Conservation (phyloP, 1,139 yeast species). For the Taphrina deformans region DNA sequence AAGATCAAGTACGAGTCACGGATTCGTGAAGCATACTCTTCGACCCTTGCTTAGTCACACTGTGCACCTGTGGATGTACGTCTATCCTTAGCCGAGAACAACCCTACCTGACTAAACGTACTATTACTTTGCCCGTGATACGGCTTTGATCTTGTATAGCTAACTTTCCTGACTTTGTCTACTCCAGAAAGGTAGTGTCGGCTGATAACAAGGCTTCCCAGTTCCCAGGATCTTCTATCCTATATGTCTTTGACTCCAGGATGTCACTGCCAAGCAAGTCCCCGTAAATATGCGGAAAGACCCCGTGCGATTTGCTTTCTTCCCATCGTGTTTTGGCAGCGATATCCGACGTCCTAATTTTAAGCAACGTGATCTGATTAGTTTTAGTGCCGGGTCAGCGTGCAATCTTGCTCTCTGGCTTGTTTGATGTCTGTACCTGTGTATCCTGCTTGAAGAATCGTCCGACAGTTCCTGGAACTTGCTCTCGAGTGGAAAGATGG, state of each 20-base stretch:
- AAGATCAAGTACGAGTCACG: not conserved
- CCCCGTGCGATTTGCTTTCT: slow-evolving; percentile 16
- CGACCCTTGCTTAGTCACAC: not conserved
- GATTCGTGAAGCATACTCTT: not conserved
- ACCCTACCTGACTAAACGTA: not conserved
- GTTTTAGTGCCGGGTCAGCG: not conserved
- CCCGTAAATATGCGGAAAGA: slow-evolving; percentile 28
- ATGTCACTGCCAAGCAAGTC: slow-evolving; percentile 19
- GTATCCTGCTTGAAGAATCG: slow-evolving; percentile 16
- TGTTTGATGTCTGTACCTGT: not conserved
- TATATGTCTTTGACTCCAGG: not conserved
- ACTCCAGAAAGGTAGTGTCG: not conserved
- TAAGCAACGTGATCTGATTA: slow-evolving; percentile 11
- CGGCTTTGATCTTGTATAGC: not conserved
- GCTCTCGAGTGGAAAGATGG: slow-evolving; percentile 21
- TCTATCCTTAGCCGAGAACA: not conserved
- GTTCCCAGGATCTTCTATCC: slow-evolving; percentile 5
- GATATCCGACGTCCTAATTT: slow-evolving; percentile 5
- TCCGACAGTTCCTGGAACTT: slow-evolving; percentile 32
- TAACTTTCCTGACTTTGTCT: not conserved
- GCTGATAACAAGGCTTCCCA: slow-evolving; percentile 16
- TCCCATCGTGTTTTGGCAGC: slow-evolving; percentile 24
- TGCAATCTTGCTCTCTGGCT: not conserved
- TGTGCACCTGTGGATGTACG: not conserved
- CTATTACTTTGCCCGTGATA: no score